A percentile compares a stretch with the other conserved stretches of the same genome.
Evolutionary conservation across 352 stramenopile genomes (phyloP).

Genomic region (Globisporangium okanoganense): DNA sequence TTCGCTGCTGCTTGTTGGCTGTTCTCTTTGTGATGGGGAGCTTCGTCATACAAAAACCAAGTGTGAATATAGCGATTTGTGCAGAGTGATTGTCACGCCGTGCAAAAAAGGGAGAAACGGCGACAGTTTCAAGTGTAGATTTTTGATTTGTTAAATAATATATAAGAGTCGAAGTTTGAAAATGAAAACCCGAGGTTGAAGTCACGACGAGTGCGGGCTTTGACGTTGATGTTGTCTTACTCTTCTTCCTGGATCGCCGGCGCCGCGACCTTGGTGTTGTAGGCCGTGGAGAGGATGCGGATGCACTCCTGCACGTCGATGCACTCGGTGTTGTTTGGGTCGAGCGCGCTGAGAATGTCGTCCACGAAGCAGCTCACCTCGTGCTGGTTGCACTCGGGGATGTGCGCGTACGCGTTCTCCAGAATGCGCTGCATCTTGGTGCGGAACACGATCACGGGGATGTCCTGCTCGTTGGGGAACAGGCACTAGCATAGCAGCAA

Average conservation of each 20-base stretch:
- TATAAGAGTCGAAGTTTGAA: background rate
- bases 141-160: too few species aligned
- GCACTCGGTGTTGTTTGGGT: constrained; percentile 69
- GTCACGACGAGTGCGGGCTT: background rate
- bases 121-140: background rate
- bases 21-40: background rate
- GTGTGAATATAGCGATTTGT: background rate
- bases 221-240: too few species aligned
- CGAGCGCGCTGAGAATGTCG: constrained; percentile 59
- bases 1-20: background rate
- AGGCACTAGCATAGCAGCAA: constrained; percentile 36
- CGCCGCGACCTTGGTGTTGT: constrained; percentile 23
- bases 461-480: constrained; percentile 60
- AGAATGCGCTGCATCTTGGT: constrained; percentile 71
- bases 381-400: constrained; percentile 63
- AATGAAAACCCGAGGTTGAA: background rate
- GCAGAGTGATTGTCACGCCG: background rate
- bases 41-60: background rate
- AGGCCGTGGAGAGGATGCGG: constrained; percentile 47
- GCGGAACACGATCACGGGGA: constrained; percentile 55
- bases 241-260: background rate
- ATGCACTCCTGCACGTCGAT: constrained; percentile 72
- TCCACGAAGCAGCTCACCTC: constrained; percentile 71
- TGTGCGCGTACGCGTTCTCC: constrained; percentile 55
- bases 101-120: background rate